Evolutionary conservation across 75 land plant genomes (phyloP).

Genomic region (Picea glauca): DNA sequence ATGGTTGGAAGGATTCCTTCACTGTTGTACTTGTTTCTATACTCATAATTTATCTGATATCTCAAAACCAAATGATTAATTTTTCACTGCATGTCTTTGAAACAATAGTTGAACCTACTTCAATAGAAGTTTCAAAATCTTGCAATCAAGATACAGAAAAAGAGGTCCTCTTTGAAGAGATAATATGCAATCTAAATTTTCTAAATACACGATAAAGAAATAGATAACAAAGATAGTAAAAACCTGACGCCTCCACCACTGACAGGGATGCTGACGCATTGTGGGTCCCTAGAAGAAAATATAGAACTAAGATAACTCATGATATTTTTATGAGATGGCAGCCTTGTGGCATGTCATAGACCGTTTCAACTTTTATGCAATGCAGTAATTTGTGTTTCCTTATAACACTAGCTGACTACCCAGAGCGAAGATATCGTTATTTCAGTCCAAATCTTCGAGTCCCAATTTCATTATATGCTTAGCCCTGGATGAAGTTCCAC

Average conservation of each 20-base stretch:
- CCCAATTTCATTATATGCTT: neutral
- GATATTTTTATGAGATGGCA: slow-evolving; percentile 4
- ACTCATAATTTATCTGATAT: neutral
- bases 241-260: slow-evolving; percentile 11
- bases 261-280: slow-evolving; percentile 2
- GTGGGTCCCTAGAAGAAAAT: slow-evolving; percentile 8
- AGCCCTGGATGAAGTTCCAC: slow-evolving; percentile 3
- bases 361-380: neutral
- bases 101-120: slow-evolving; percentile 5
- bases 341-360: slow-evolving; percentile 7
- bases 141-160: neutral
- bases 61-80: neutral
- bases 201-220: neutral
- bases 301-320: slow-evolving; percentile 12
- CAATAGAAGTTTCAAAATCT: slow-evolving; percentile 1
- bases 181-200: neutral
- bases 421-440: neutral
- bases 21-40: neutral
- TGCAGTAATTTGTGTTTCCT: slow-evolving; percentile 3
- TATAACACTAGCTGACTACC: neutral
- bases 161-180: neutral
- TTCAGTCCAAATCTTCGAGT: neutral
- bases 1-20: neutral
- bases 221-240: neutral
- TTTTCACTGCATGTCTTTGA: neutral